These are phyloP conservation scores for Plasmodium vivax DNA, from an alignment of 169 alveolate species.

Conservation along the genomic window DNA sequence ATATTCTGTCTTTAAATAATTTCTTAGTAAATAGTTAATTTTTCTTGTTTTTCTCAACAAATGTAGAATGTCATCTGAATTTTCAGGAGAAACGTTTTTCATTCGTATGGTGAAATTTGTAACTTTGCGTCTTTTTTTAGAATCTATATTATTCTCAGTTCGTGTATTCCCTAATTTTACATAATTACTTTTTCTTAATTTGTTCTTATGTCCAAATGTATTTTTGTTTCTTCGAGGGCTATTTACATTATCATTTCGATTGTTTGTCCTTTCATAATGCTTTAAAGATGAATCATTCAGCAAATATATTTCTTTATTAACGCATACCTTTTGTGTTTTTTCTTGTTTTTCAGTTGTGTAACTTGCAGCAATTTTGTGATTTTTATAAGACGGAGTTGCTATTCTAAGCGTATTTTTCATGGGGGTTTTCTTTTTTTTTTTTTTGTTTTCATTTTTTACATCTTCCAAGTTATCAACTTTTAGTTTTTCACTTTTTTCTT, in stretches of 20 bases:
- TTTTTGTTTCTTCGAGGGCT: background rate
- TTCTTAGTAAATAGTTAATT: slow-evolving; percentile 37
- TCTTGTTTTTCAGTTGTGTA: slow-evolving; percentile 8
- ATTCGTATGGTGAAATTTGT: slow-evolving; percentile 28
- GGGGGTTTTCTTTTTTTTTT: background rate
- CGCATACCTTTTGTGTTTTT: background rate
- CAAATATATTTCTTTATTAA: slow-evolving; percentile 9
- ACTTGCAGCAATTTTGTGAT: background rate
- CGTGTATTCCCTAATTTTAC: background rate
- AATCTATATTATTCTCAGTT: slow-evolving; percentile 1
- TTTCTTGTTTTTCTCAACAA: slow-evolving; percentile 51
- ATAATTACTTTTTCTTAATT: background rate
- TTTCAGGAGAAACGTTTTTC: slow-evolving; percentile 29
- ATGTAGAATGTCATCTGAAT: slow-evolving; percentile 18
- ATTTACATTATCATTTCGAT: background rate
- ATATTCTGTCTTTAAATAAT: slow-evolving; percentile 9
- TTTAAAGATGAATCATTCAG: slow-evolving; percentile 23
- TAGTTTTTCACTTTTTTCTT: slow-evolving; percentile 11
- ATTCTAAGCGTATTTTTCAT: background rate
- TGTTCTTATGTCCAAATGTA: background rate
- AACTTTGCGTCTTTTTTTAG: slow-evolving; percentile 20
- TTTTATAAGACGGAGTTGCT: slow-evolving; percentile 17
- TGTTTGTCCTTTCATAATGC: slow-evolving; percentile 11
- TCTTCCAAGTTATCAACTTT: background rate
- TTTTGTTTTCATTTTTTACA: slow-evolving; percentile 3